Conservation (phyloP, 2,329 filamentous ascomycete genomes). For the Penicillium sp. region DNA sequence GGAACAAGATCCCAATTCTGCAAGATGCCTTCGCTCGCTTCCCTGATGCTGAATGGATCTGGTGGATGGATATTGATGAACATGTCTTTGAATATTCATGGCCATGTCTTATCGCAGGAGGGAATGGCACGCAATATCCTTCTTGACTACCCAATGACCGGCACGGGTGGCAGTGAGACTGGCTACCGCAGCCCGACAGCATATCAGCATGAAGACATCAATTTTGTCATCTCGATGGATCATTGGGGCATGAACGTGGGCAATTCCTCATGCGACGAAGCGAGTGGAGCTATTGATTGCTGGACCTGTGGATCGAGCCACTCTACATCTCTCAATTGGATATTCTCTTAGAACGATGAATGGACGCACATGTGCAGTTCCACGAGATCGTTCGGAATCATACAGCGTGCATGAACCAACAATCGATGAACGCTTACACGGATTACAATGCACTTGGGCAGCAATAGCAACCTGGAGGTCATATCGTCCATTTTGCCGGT, state of each 20-base stretch:
- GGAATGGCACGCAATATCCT: conserved; percentile 8
- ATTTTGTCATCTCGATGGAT: conserved; percentile 12
- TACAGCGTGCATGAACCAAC: conserved; percentile 7
- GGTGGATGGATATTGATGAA: conserved; percentile 17
- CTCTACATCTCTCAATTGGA: conserved; percentile 15
- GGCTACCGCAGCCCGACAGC: conserved; percentile 7
- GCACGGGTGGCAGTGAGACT: conserved; percentile 3
- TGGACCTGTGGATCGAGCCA: conserved; percentile 15
- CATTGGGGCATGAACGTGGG: conserved; percentile 11
- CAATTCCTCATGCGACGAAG: conserved; percentile 11
- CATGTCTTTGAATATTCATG: conserved; percentile 12
- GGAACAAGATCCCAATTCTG: conserved; percentile 14
- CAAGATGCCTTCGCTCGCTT: conserved; percentile 6
- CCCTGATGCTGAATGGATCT: conserved; percentile 12
- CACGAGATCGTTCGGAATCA: conserved; percentile 12
- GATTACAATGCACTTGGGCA: conserved; percentile 8
- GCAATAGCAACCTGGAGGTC: conserved; percentile 10
- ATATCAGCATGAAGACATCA: conserved; percentile 12
- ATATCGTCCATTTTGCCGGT: conserved; percentile 14
- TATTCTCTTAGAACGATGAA: conserved; percentile 11
- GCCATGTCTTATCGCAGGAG: conserved; percentile 10
- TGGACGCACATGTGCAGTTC: conserved; percentile 13
- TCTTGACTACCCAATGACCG: conserved; percentile 4
- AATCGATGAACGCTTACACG: conserved; percentile 13
- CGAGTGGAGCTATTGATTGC: conserved; percentile 13